Evolutionary conservation across 257 asterid genomes (phyloP), one percentile per base, ranked within the genome.

Genomic region (Plantago ovata): DNA sequence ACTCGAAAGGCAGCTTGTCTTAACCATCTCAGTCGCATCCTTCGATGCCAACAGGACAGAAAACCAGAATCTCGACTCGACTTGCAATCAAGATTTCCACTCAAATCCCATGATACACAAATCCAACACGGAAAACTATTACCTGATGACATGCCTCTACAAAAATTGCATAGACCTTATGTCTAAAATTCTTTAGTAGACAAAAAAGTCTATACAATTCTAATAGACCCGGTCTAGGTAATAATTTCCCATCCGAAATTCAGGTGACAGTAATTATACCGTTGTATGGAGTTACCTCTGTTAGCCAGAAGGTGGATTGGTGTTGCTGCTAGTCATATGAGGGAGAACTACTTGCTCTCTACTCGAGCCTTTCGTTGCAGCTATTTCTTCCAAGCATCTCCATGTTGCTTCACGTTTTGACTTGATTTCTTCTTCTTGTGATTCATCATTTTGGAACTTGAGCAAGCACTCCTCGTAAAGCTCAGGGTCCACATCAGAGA

Each of bases 381-480:
- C 85, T 22, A 83, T 79, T 69, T 81, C 94, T 68, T 88, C 95
- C 18, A 85, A 60, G 46, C 79, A 89, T 68, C 78, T 81, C 96
- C 96, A 88, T 5, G 76, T 79, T 15, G 75, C 77, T 77, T 77
- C 91, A 11, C 85, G 88, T 63, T 79, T 85, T 72, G 21, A 61
- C 72, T 70, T 71, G n/a, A 53, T 60, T 53, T 81, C 91, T 60
- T 76, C 80, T 68, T 75, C 81, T 45, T 44, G 77, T 11, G 82
- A 81, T 62, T 83, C 83, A 10, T 85, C 94, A 72, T 85, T 95
- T 79, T 76, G 85, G 72, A 75, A 88, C 65, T 81, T 83, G 64
- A 65, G 80, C 75, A 85, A 44, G 62, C 94, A 88, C 70, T 85
- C 96, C 56, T 85, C 96, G 9, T 79, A 78, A 57, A 85, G 86